Percentiles rank a stretch among this genome's conserved stretches.
These are phyloP conservation scores for Phanerochaete sordida DNA, from an alignment of 768 basidiomycete genomes.

Conservation along the genomic window DNA sequence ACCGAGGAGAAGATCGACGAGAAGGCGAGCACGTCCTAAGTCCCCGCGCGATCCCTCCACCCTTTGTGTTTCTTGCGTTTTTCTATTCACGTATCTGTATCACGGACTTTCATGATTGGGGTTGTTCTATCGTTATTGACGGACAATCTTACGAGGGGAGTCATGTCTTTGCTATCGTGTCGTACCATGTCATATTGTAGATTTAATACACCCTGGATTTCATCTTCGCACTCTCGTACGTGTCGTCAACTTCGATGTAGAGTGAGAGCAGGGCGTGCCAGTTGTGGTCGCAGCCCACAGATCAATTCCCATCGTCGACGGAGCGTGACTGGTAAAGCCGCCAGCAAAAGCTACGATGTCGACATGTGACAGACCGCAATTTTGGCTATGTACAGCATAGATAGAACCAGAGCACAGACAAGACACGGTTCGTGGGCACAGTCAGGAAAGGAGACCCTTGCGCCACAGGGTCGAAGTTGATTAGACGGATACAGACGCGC, in stretches of 20 bases:
- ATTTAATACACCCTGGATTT: neutral
- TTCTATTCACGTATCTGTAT: neutral
- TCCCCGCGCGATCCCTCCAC: neutral
- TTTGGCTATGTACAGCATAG: too few relatives aligned
- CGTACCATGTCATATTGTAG: neutral
- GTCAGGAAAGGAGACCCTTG: too few relatives aligned
- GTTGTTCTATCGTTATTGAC: neutral
- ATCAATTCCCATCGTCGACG: too few relatives aligned
- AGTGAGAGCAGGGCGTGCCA: neutral
- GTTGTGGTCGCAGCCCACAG: too few relatives aligned
- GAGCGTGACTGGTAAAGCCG: too few relatives aligned
- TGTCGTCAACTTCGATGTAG: neutral
- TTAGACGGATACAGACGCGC: too few relatives aligned
- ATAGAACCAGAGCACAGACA: too few relatives aligned
- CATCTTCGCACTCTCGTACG: neutral
- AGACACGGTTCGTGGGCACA: too few relatives aligned
- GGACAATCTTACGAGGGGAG: neutral
- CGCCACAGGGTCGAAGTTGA: too few relatives aligned
- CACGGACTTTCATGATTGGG: neutral
- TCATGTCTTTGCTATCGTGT: neutral
- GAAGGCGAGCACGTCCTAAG: constrained; percentile 17
- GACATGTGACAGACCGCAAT: too few relatives aligned
- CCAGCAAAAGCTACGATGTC: too few relatives aligned
- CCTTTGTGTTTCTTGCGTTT: neutral
- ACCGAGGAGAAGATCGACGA: constrained; percentile 12